A percentile compares a stretch with the other conserved stretches of the same genome.
Conservation (phyloP, 2,329 filamentous ascomycete species). For the Coniella vitis region DNA sequence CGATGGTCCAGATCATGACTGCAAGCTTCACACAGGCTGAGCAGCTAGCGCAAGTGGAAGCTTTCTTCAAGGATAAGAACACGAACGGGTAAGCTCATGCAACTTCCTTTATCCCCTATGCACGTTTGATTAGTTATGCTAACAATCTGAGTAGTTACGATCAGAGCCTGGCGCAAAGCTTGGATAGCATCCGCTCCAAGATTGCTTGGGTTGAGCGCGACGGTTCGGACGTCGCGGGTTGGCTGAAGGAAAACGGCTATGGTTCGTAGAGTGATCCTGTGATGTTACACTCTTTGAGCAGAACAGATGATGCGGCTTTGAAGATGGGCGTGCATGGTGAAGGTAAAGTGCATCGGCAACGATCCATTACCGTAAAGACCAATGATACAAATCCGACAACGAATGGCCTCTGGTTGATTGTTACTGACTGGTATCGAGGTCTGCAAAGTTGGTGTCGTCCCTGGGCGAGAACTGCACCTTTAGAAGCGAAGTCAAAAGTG, state of each 20-base stretch:
- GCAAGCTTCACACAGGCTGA: constrained; percentile 71
- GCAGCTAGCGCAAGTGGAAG: constrained; percentile 68
- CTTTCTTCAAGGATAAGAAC: constrained; percentile 75
- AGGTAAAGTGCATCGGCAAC: too few relatives aligned
- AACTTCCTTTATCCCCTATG: background rate
- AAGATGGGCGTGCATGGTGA: too few relatives aligned
- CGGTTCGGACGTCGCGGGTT: constrained; percentile 56
- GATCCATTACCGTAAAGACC: too few relatives aligned
- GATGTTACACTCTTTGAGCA: too few relatives aligned
- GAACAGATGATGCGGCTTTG: background rate
- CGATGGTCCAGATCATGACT: constrained; percentile 75
- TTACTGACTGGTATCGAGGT: background rate
- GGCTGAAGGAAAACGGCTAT: constrained; percentile 31
- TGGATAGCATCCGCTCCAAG: constrained; percentile 80
- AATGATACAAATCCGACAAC: too few relatives aligned
- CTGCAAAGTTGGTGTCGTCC: background rate
- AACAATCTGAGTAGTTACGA: constrained; percentile 55
- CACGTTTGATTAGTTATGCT: background rate
- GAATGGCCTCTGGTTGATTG: background rate
- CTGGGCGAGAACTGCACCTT: background rate
- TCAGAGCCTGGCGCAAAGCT: constrained; percentile 80
- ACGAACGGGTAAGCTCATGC: constrained; percentile 47
- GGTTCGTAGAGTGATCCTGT: constrained; percentile 4
- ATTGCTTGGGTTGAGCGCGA: constrained; percentile 74
- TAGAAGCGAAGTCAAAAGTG: background rate